Percentiles rank a stretch among this genome's conserved stretches.
phyloP scores from a whole-genome alignment of 2,329 filamentous ascomycete species.

The Diaporthe longicolla region DNA sequence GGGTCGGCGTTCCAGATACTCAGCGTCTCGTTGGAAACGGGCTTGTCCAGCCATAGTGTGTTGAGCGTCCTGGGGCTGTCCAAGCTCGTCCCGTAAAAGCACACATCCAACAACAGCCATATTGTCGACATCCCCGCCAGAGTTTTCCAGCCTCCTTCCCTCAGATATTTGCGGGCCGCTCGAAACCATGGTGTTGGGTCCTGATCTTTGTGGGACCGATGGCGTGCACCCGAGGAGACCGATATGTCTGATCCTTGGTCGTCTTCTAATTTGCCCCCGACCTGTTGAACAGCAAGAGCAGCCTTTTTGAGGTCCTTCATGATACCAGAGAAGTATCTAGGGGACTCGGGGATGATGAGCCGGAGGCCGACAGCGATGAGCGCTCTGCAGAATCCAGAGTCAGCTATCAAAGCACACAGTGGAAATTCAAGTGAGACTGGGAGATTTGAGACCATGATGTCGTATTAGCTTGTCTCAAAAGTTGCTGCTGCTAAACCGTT shows the following conservation, averaged over 20 bases:
- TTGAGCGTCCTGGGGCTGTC: constrained; percentile 58
- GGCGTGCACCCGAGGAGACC: constrained; percentile 6
- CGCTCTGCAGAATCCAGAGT: constrained; percentile 50
- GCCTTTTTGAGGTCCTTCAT: constrained; percentile 43
- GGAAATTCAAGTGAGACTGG: neutral
- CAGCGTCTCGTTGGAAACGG: neutral
- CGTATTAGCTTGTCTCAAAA: neutral
- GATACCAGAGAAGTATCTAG: constrained; percentile 52
- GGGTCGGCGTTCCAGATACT: constrained; percentile 44
- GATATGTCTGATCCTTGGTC: constrained; percentile 19
- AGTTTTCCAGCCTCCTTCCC: constrained; percentile 48
- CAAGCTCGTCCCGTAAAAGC: constrained; percentile 67
- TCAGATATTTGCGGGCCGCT: constrained; percentile 46
- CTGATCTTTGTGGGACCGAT: neutral
- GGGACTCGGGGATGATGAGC: constrained; percentile 65
- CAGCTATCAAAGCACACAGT: neutral
- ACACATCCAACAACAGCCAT: constrained; percentile 69
- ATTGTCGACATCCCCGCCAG: constrained; percentile 59
- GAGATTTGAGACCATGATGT: neutral
- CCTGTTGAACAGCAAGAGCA: constrained; percentile 25
- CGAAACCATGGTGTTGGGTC: constrained; percentile 40
- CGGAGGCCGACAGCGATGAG: constrained; percentile 62
- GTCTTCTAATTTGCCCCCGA: constrained; percentile 11
- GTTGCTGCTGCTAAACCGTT: neutral
- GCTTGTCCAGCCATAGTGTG: constrained; percentile 53